phyloP scores from a whole-genome alignment of 2,329 filamentous ascomycete species.

The Xylariaceae sp. region DNA sequence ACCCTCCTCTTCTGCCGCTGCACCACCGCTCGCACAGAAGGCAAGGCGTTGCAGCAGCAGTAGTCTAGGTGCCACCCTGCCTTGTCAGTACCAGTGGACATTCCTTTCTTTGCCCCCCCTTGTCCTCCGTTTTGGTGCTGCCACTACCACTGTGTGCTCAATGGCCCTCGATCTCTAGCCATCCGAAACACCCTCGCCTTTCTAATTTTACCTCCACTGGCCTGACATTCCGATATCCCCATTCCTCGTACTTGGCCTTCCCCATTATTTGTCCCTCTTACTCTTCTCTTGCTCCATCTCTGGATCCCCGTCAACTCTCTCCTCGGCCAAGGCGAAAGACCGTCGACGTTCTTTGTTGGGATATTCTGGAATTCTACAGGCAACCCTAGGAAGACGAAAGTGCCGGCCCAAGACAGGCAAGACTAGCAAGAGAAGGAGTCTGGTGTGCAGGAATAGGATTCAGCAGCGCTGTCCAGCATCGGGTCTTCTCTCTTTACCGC shows the following conservation, averaged over 20 bases:
- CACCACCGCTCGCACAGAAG: background rate
- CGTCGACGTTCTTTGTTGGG: constrained; percentile 9
- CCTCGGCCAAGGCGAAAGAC: constrained; percentile 6
- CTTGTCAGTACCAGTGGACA: constrained; percentile 1
- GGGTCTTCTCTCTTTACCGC: constrained; percentile 20
- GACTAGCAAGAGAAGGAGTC: constrained; percentile 21
- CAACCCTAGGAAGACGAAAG: no score
- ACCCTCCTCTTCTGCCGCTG: background rate
- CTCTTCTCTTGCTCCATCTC: constrained; percentile 3
- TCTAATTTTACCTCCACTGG: constrained; percentile 26
- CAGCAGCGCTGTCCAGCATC: constrained; percentile 51
- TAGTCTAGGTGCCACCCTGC: background rate
- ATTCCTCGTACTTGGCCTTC: constrained; percentile 12
- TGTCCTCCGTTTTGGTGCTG: constrained; percentile 19
- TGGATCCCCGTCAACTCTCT: background rate
- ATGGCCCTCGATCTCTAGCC: constrained; percentile 28
- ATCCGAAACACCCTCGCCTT: constrained; percentile 20
- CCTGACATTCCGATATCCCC: constrained; percentile 11
- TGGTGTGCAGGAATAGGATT: constrained; percentile 40
- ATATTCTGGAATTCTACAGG: background rate
- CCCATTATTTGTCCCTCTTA: constrained; percentile 19
- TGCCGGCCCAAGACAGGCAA: no score
- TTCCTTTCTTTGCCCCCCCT: constrained; percentile 16
- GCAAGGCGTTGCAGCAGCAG: background rate
- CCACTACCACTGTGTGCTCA: constrained; percentile 18